Evolutionary conservation across 768 basidiomycete species (phyloP).

Genomic region (Pholiota conissans): DNA sequence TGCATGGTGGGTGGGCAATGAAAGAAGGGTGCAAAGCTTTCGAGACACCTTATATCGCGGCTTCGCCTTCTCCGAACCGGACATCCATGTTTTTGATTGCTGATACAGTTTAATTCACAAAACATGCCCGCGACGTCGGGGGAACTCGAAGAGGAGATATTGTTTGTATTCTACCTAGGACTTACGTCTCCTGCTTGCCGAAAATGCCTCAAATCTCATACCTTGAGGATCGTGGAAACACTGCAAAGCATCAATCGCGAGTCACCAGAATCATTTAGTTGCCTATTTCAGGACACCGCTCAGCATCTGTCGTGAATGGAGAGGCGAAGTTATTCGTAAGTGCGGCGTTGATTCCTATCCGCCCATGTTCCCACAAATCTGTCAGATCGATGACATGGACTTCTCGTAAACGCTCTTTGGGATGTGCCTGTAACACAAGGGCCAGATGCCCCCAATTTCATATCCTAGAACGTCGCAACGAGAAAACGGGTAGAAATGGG

Average conservation of each 20-base stretch:
- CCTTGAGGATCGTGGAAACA: not conserved
- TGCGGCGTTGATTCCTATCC: not conserved
- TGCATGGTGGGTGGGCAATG: constrained; percentile 14
- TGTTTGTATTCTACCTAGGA: not conserved
- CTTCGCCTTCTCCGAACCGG: not conserved
- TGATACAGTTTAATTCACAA: not conserved
- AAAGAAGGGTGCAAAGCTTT: not conserved
- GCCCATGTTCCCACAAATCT: not conserved
- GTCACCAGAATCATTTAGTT: not conserved
- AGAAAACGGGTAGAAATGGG: not conserved
- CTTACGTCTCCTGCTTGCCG: not conserved
- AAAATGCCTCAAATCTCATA: not conserved
- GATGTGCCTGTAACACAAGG: not conserved
- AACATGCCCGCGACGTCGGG: not conserved
- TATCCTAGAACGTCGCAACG: not conserved
- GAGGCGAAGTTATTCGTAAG: not conserved
- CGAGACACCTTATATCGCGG: not conserved
- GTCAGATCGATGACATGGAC: not conserved
- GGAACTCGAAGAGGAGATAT: not conserved
- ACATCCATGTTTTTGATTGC: not conserved
- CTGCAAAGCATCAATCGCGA: not conserved
- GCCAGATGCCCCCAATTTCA: not conserved
- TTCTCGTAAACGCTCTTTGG: not conserved
- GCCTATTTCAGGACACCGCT: not conserved
- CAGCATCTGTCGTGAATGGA: not conserved